Conservation (phyloP, 1,284 basidiomycete species). For the Gymnopus androsaceus region DNA sequence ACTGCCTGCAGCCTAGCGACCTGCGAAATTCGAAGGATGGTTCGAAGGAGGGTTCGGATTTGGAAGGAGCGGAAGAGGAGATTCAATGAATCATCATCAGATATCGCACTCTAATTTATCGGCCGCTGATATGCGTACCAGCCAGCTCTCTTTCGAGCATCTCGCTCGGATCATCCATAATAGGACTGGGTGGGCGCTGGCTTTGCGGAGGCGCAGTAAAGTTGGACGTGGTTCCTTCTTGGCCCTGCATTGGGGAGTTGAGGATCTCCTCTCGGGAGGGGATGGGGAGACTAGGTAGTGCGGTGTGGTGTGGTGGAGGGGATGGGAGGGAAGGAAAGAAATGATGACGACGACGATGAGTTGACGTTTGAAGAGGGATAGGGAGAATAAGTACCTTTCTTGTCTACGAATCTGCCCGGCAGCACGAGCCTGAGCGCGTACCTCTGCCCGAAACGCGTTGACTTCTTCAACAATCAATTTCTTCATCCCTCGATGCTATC, state of each 20-base stretch:
- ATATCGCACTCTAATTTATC: constrained; percentile 1
- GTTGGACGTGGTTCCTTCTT: constrained; percentile 71
- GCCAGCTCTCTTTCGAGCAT: constrained; percentile 86
- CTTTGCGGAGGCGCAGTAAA: constrained; percentile 48
- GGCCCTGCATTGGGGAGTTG: constrained; percentile 70
- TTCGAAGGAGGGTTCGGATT: too few species aligned
- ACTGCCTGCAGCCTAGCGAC: not conserved
- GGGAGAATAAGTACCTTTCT: constrained; percentile 54
- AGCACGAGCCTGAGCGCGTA: constrained; percentile 75
- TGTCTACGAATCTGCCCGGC: constrained; percentile 69
- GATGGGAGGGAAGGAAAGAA: too few species aligned
- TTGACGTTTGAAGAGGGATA: constrained; percentile 7
- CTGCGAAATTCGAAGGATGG: too few species aligned
- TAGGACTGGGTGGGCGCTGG: constrained; percentile 55
- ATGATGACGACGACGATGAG: too few species aligned
- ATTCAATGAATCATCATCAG: constrained; percentile 9
- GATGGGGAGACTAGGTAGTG: constrained; percentile 63
- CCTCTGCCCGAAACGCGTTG: constrained; percentile 83
- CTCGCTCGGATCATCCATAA: constrained; percentile 83
- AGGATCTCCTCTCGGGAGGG: constrained; percentile 79
- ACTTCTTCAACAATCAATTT: constrained; percentile 94
- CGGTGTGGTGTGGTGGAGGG: too few species aligned
- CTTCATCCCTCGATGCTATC: constrained; percentile 99
- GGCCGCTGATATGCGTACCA: constrained; percentile 51
- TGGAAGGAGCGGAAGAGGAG: not conserved